Percentiles rank a stretch among this genome's conserved stretches.
Conservation (phyloP, 192 early-diverging fungal genomes). For the Cetraspora pellucida region DNA sequence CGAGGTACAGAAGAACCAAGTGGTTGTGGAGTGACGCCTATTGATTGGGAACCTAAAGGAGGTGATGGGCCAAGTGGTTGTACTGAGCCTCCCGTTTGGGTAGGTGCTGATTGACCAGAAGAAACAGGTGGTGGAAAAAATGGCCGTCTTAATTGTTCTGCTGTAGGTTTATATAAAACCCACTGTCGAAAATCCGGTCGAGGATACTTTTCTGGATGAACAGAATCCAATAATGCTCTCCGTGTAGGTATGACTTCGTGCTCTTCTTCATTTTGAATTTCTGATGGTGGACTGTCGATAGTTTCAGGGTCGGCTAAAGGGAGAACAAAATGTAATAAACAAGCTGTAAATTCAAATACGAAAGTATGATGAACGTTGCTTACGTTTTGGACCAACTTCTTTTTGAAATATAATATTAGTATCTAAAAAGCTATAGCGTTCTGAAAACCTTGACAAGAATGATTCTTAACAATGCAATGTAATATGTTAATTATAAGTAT, state of each 20-base stretch:
- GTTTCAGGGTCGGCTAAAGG: not conserved
- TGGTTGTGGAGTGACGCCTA: constrained; percentile 12
- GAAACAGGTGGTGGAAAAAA: not conserved
- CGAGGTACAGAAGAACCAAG: not conserved
- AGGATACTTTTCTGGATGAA: constrained; percentile 69
- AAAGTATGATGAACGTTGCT: constrained; percentile 23
- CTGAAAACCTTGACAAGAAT: constrained; percentile 60
- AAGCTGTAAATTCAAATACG: not conserved
- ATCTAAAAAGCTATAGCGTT: constrained; percentile 77
- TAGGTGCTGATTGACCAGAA: constrained; percentile 6
- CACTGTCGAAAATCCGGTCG: constrained; percentile 76
- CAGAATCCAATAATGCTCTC: constrained; percentile 55
- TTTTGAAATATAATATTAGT: constrained; percentile 68
- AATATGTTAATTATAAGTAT: not conserved
- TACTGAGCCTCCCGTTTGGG: not conserved
- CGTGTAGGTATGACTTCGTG: constrained; percentile 41
- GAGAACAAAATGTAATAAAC: not conserved
- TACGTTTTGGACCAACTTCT: constrained; percentile 76
- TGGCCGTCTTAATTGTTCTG: constrained; percentile 34
- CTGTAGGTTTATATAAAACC: constrained; percentile 59
- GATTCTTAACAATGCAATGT: constrained; percentile 45
- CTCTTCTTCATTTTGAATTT: constrained; percentile 6
- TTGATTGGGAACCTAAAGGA: constrained; percentile 9
- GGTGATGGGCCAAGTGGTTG: not conserved
- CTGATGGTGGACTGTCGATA: not conserved